Evolutionary conservation across 306 rosid species (phyloP).

Genomic region (Gillenia trifoliata): DNA sequence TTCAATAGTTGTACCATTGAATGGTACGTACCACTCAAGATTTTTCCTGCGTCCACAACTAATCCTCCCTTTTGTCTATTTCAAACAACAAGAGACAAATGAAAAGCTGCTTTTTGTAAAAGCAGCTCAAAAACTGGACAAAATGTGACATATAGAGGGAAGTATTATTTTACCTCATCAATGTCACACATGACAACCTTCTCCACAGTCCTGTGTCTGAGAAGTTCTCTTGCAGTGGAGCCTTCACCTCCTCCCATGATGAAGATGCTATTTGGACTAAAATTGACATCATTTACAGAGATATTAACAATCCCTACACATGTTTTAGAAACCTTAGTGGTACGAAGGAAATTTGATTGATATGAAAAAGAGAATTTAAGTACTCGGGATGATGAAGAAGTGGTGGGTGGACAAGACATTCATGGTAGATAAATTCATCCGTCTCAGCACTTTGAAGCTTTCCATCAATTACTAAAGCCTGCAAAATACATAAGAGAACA

Average conservation of each 20-base stretch:
- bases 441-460: conserved; percentile 98
- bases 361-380: background rate
- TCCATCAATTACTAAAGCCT: conserved; percentile 95
- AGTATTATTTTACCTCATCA: conserved; percentile 54
- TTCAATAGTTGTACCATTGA: no score
- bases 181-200: conserved; percentile 96
- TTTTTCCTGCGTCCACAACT: background rate
- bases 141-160: background rate
- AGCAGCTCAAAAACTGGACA: background rate
- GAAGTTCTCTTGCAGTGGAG: conserved; percentile 92
- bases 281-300: background rate
- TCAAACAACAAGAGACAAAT: background rate
- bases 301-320: no score
- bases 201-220: conserved; percentile 73
- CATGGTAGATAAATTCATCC: conserved; percentile 96
- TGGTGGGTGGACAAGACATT: conserved; percentile 90
- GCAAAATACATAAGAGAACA: conserved; percentile 5
- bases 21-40: no score
- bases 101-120: background rate
- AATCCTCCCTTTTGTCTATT: background rate
- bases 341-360: background rate
- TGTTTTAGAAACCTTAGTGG: background rate
- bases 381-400: conserved; percentile 88
- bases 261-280: conserved; percentile 69
- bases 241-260: conserved; percentile 99